Base-by-base conservation (phyloP, 768 basidiomycete genomes). In the Chlorophyllum brunneum region DNA sequence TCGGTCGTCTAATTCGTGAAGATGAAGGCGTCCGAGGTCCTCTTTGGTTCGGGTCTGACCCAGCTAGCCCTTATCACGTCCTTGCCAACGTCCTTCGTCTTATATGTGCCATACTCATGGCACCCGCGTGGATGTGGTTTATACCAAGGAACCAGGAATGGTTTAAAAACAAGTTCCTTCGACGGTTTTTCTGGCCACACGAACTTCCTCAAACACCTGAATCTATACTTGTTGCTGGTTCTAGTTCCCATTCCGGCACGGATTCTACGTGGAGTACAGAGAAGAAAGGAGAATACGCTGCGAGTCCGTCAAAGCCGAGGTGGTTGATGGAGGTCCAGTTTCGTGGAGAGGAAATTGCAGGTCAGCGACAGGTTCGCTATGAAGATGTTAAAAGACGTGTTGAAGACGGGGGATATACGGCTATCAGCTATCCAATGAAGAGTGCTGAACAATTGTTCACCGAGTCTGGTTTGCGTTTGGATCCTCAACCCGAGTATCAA, bases 281-380 rank as follows among this genome's bases (percentile, higher is more conserved):
- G 39, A 51, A 15, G 30, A 20, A 4, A 7, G 39, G 20, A 18
- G 49, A 51, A 8, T 51, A 41, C 9, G 39, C 49, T 51, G 39
- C 22, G 20, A 31, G n/a, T 5, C 20, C n/a, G 4, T 23, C 8
- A 8, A 23, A 31, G 23, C 39, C 40, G 23, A 30, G 30, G 13
- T 51, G 49, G 49, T 23, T 51, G 22, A 24, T 51, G 30, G 30
- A 51, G 10, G 49, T 51, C 13, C 39, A 42, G 30, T 51, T 51
- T 27, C 39, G 40, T 13, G 49, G 16, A 1, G 39, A 11, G 3
- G 31, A 30, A 15, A 26, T 51, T 13, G 20, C 42, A 13, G 11
- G 29, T 13, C 18, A 24, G 30, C 30, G 27, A 16, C 49, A 51
- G 30, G 49, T 51, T 8, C 27, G 16, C 20, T 51, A 42, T 27